Conservation (phyloP, 306 rosid species). For the Citrullus colocynthis region DNA sequence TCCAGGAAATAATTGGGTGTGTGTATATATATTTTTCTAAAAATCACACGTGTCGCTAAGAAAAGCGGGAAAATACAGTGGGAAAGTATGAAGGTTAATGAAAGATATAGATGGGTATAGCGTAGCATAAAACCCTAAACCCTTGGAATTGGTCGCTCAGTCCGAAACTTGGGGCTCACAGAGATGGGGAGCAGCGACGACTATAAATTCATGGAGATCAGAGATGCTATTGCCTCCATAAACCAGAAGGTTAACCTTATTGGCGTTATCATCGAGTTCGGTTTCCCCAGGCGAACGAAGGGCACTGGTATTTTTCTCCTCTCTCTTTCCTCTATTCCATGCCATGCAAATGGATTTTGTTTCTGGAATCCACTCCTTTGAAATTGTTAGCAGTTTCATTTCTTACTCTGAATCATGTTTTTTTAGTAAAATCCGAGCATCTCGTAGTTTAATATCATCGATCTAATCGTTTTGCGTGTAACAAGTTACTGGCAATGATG, state of each 20-base stretch:
- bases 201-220: constrained; percentile 25
- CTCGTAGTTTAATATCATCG: neutral
- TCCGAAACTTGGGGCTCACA: neutral
- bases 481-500: constrained; percentile 50
- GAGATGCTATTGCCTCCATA: constrained; percentile 22
- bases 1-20: too few relatives aligned
- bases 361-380: neutral
- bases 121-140: neutral
- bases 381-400: neutral
- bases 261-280: constrained; percentile 37
- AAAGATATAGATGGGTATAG: neutral
- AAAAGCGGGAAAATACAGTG: neutral
- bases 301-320: constrained; percentile 38
- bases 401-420: neutral
- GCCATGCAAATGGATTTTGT: neutral
- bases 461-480: neutral
- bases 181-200: constrained; percentile 16
- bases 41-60: too few relatives aligned
- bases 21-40: too few relatives aligned
- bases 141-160: neutral
- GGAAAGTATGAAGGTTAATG: neutral
- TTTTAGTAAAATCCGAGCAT: neutral
- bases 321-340: neutral
- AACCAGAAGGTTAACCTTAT: constrained; percentile 30
- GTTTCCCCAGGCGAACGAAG: constrained; percentile 24